A percentile compares a stretch with the other conserved stretches of the same genome.
phyloP scores from a whole-genome alignment of 495 filamentous ascomycete species.

The Letharia lupina region DNA sequence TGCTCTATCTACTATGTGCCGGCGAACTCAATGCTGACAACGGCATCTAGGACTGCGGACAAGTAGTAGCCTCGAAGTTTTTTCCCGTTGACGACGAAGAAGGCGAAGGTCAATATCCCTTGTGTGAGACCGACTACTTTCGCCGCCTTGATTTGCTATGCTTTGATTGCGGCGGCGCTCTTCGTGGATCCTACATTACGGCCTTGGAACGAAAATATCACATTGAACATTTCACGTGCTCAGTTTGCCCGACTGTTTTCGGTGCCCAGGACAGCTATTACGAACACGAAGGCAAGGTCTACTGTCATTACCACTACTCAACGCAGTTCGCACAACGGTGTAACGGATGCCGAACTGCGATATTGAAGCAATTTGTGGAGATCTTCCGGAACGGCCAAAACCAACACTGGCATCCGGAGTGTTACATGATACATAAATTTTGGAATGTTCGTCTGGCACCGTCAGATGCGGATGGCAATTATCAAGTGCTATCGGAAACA shows the following conservation, averaged over 20 bases:
- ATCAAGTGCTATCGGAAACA: conserved; percentile 39
- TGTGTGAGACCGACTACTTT: conserved; percentile 98
- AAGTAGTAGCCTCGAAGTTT: conserved; percentile 97
- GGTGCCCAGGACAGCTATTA: conserved; percentile 98
- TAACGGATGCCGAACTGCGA: conserved; percentile 94
- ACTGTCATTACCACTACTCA: conserved; percentile 98
- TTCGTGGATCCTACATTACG: conserved; percentile 97
- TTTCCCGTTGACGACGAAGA: conserved; percentile 91
- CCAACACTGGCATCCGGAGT: conserved; percentile 99
- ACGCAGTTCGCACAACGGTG: conserved; percentile 95
- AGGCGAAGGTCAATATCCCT: conserved; percentile 72
- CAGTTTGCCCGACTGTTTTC: conserved; percentile 92
- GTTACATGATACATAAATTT: conserved; percentile 99
- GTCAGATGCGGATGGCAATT: conserved; percentile 41
- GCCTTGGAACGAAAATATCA: conserved; percentile 97
- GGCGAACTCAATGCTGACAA: conserved; percentile 7
- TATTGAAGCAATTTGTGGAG: conserved; percentile 98
- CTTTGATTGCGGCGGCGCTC: conserved; percentile 81
- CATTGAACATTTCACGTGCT: conserved; percentile 98
- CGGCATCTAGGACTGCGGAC: conserved; percentile 72
- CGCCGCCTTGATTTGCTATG: conserved; percentile 85
- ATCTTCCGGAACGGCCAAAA: conserved; percentile 96
- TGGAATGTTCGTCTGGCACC: conserved; percentile 90
- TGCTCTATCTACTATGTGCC: conserved; percentile 30
- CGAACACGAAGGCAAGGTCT: conserved; percentile 92